Conservation (phyloP, 2,329 filamentous ascomycete genomes). For the Cryphonectria radicalis region DNA sequence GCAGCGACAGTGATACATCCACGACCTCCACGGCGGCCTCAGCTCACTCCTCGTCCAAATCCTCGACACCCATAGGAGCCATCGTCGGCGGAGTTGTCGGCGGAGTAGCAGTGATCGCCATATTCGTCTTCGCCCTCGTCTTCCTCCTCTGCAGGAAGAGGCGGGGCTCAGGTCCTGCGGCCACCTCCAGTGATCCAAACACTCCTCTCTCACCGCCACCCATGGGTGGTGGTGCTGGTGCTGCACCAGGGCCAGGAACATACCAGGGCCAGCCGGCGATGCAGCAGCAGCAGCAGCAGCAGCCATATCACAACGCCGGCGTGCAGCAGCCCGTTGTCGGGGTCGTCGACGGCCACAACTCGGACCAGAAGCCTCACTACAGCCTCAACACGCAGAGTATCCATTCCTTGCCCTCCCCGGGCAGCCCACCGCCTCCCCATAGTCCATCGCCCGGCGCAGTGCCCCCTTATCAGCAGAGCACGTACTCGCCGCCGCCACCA, state of each 20-base stretch:
- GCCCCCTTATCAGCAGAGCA: slow-evolving; percentile 16
- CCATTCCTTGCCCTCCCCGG: slow-evolving; percentile 27
- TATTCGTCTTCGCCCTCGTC: slow-evolving; percentile 37
- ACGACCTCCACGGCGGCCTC: slow-evolving; percentile 2
- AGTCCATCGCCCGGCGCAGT: slow-evolving; percentile 8
- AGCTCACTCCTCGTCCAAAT: slow-evolving; percentile 8
- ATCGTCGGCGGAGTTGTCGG: slow-evolving; percentile 42
- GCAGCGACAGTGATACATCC: neutral
- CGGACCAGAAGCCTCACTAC: slow-evolving; percentile 26
- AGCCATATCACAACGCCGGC: neutral
- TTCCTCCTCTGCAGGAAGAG: slow-evolving; percentile 37
- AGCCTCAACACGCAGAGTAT: slow-evolving; percentile 19
- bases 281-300: slow-evolving; percentile 20
- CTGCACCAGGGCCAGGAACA: neutral
- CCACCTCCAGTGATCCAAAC: neutral
- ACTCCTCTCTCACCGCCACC: neutral
- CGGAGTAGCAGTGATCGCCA: slow-evolving; percentile 36
- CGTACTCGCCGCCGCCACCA: slow-evolving; percentile 12
- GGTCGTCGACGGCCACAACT: slow-evolving; percentile 8
- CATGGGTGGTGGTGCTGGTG: neutral
- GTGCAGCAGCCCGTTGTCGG: neutral
- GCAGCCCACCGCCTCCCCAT: slow-evolving; percentile 33
- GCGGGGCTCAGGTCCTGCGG: slow-evolving; percentile 31
- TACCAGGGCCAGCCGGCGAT: slow-evolving; percentile 7
- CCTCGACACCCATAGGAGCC: slow-evolving; percentile 33